Base-by-base conservation (phyloP, 176 grass and related monocot species). In the Triticum timopheevii region DNA sequence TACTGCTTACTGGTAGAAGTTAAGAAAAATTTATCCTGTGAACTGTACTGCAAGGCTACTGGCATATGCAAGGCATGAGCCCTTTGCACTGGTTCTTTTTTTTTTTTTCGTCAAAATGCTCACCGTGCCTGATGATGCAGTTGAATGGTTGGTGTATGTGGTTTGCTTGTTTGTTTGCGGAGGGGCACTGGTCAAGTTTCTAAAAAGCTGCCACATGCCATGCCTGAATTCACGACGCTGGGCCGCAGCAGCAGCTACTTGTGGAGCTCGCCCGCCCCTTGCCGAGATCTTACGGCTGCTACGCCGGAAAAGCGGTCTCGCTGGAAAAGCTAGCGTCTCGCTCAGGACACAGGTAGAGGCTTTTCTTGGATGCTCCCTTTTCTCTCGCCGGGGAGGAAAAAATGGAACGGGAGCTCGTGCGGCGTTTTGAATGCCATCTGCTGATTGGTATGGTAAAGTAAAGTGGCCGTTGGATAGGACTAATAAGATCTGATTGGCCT, bases 371-470 rank as follows among this genome's bases (percentile, higher is more conserved):
- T 24, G 5, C 36, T 30, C 36, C 42, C 11, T 8, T 65, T 50
- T 38, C 61, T 7, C 69, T 45, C 44, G 39, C 47, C 2, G 36
- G 38, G 3, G 11, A 8, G 16, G 50, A 49, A 25, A 49, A 61
- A 61, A 61, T 3, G 58, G 36, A 82, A 30, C 0, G 73, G 73
- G 31, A 44, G 42, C 47, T 78, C 64, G 72, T 75, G 69, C 65
- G 54, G 89, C n/a, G 73, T 72, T 78, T 83, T 90, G 84, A 78
- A 73, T 59, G 84, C 24, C 66, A 72, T 73, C 76, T 58, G 50
- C 54, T 8, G 56, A 63, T 81, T 12, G 69, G 70, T 22, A 58
- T 54, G 50, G 54, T 22, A 58, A 58, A 22, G 54, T 58, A 22
- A 61, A 86, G 73, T 25, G 59, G 56, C 73, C 73, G 89, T 86